Conservation (phyloP, 257 asterid genomes). For the Solanum sejunctum region DNA sequence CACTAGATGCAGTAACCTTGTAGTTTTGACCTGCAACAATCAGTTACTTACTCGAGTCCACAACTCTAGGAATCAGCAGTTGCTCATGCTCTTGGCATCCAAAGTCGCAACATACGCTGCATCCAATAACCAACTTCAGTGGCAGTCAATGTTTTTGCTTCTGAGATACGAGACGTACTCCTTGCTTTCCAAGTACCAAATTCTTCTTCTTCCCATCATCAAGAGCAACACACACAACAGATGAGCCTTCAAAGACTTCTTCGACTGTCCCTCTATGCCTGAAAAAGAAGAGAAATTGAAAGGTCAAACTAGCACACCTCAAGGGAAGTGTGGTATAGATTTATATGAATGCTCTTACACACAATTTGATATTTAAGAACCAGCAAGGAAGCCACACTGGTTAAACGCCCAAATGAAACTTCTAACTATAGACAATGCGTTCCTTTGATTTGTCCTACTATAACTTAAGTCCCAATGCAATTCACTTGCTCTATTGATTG, state of each 20-base stretch:
- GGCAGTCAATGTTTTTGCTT: conserved; percentile 45
- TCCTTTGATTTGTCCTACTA: background rate
- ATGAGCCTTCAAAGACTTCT: conserved; percentile 55
- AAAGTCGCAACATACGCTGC: background rate
- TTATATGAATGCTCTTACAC: background rate
- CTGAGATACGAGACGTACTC: conserved; percentile 84
- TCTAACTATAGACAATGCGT: background rate
- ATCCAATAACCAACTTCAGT: background rate
- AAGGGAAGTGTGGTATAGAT: background rate
- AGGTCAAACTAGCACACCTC: background rate
- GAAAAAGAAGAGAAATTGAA: background rate
- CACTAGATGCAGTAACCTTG: background rate
- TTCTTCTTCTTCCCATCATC: conserved; percentile 51
- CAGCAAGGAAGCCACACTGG: background rate
- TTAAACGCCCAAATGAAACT: background rate
- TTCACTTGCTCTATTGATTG: background rate
- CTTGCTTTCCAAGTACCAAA: conserved; percentile 91
- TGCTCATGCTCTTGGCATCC: background rate
- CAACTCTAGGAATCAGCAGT: background rate
- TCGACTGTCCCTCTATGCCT: conserved; percentile 56
- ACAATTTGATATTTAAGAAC: background rate
- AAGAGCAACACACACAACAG: conserved; percentile 33
- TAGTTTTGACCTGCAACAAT: background rate
- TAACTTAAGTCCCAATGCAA: background rate
- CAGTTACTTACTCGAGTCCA: background rate